Evolutionary conservation across 495 filamentous ascomycete genomes (phyloP).

Genomic region (Penicillium ucsense): DNA sequence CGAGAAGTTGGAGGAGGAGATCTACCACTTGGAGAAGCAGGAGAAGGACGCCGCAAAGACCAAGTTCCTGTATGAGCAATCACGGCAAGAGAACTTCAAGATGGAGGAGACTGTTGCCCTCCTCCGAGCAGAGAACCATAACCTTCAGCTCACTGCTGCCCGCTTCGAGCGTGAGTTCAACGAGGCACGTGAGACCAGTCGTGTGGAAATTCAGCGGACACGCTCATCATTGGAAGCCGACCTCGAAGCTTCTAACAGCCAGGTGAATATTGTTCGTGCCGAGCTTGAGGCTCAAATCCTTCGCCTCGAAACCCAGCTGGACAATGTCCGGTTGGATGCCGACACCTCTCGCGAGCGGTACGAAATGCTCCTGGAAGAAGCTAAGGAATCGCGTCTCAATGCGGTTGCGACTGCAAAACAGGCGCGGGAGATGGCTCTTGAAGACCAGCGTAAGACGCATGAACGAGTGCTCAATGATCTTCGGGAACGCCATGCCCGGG

Average conservation of each 20-base stretch:
- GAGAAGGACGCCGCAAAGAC: slow-evolving; percentile 57
- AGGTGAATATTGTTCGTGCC: slow-evolving; percentile 69
- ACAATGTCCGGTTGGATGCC: slow-evolving; percentile 61
- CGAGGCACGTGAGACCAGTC: slow-evolving; percentile 66
- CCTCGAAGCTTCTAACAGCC: slow-evolving; percentile 67
- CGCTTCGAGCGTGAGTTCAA: slow-evolving; percentile 75
- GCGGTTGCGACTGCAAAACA: slow-evolving; percentile 47
- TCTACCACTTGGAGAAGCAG: slow-evolving; percentile 63
- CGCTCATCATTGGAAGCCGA: slow-evolving; percentile 71
- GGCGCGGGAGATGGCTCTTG: slow-evolving; percentile 51
- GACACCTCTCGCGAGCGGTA: slow-evolving; percentile 64
- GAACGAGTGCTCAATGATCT: slow-evolving; percentile 58
- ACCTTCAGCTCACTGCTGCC: slow-evolving; percentile 48
- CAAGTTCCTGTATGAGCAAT: slow-evolving; percentile 45
- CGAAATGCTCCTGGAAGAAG: slow-evolving; percentile 71
- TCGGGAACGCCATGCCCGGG: slow-evolving; percentile 60
- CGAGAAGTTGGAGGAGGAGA: slow-evolving; percentile 69
- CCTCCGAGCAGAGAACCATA: slow-evolving; percentile 58
- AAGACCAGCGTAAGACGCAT: slow-evolving; percentile 59
- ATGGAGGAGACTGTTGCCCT: slow-evolving; percentile 56
- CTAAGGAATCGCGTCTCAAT: slow-evolving; percentile 39
- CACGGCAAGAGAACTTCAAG: slow-evolving; percentile 43
- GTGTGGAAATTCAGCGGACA: slow-evolving; percentile 67
- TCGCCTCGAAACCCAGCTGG: slow-evolving; percentile 57
- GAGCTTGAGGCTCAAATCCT: slow-evolving; percentile 66